A percentile compares a stretch with the other conserved stretches of the same genome.
phyloP scores from a whole-genome alignment of 192 early-diverging fungal genomes.

The Coemansia sp. region DNA sequence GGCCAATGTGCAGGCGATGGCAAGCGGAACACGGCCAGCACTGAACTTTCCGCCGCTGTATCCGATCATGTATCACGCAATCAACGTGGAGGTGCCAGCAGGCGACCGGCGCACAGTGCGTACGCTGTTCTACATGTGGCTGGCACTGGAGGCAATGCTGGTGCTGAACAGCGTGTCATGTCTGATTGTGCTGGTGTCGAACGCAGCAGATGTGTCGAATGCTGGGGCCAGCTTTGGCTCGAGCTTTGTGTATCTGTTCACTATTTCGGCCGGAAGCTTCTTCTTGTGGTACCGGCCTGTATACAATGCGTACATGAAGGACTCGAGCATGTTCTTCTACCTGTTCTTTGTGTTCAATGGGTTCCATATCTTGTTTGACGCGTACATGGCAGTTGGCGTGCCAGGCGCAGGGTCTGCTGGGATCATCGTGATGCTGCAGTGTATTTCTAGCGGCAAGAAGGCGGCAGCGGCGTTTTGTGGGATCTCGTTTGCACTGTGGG shows the following conservation, averaged over 20 bases:
- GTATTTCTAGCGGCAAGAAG: conserved; percentile 67
- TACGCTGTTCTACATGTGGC: conserved; percentile 73
- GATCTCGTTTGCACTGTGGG: conserved; percentile 65
- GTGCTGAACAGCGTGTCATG: conserved; percentile 78
- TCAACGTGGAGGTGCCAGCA: conserved; percentile 69
- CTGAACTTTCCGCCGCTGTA: conserved; percentile 84
- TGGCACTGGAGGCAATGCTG: conserved; percentile 68
- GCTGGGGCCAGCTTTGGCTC: conserved; percentile 79
- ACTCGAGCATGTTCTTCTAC: conserved; percentile 82
- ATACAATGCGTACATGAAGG: conserved; percentile 86
- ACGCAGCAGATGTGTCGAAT: conserved; percentile 60
- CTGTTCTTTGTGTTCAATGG: conserved; percentile 85
- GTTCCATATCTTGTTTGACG: conserved; percentile 74
- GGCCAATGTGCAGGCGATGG: conserved; percentile 56
- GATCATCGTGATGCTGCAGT: conserved; percentile 74
- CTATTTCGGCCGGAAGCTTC: conserved; percentile 72
- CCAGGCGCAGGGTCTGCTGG: conserved; percentile 78
- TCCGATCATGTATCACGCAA: conserved; percentile 79
- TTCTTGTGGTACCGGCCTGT: conserved; percentile 87
- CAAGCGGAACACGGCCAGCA: conserved; percentile 61
- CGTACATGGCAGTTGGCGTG: conserved; percentile 86
- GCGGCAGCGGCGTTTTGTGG: conserved; percentile 65
- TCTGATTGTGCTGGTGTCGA: conserved; percentile 69
- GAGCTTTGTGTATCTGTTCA: conserved; percentile 71
- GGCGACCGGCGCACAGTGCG: conserved; percentile 63